Base-by-base conservation (phyloP, 2,329 filamentous ascomycete genomes). In the Alternaria sp. region DNA sequence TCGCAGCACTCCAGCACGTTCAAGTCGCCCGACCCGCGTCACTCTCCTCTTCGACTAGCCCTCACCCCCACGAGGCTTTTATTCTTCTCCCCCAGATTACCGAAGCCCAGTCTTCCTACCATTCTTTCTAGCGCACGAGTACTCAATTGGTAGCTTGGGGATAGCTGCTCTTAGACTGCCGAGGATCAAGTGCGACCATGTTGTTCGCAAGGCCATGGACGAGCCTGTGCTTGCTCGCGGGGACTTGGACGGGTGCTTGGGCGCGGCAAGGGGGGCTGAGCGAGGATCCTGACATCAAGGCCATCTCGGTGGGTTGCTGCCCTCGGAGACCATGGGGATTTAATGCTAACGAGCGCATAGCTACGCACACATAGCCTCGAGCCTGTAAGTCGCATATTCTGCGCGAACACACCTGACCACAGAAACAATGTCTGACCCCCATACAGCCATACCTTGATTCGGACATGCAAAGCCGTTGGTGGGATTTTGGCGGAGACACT, bases 381-480 rank as follows among this genome's bases (percentile, higher is more conserved):
- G 78, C 87, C 91, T 85, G 91, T 94, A 82, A 80, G 89, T 86
- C 67, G 61, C 61, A 57, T 41, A n/a, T 44, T 41, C 53, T 42
- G 14, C 36, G 39, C 24, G 28, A 20, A 38, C 7, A 39, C n/a
- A 39, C 36, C 7, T 39, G 7, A 16, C n/a, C 8, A 6, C 5
- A n/a, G 4, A 20, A 8, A 16, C 36, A 52, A 38, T 41, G 18
- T 58, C 67, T 74, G 53, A 74, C 56, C 16, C 20, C 36, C 36
- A 18, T 20, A 32, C 54, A 97, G 91, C 95, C 95, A 64, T 99
- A 97, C 81, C 88, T 99, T 72, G 95, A 99, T 82, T 95, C 93
- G 62, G 95, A 98, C 80, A 94, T 98, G 90, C 91, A 96, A 83
- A 97, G 92, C 83, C 90, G 95, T 78, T 99, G 95, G 94, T 99